These are phyloP conservation scores for Melampsora larici-populina DNA, from an alignment of 1,284 basidiomycete genomes.

Conservation along the genomic window DNA sequence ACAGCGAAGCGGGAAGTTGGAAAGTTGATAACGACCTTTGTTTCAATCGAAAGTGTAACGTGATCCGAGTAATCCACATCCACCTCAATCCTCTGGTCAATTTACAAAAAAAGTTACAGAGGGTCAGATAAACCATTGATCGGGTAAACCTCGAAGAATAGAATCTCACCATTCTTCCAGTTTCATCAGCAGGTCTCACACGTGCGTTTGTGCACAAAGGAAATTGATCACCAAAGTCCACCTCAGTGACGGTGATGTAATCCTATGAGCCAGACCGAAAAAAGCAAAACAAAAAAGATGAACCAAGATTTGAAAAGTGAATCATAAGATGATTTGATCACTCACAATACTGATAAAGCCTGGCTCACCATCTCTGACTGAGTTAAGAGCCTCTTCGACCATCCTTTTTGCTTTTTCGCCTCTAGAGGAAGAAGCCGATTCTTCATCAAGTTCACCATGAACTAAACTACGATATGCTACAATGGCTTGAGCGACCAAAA, in stretches of 20 bases:
- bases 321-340: constrained; percentile 46
- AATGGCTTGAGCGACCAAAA: constrained; percentile 59
- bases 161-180: constrained; percentile 57
- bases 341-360: constrained; percentile 54
- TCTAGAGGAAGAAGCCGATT: constrained; percentile 8
- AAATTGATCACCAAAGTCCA: constrained; percentile 59
- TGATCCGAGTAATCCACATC: constrained; percentile 61
- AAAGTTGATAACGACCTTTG: constrained; percentile 61
- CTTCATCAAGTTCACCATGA: constrained; percentile 16
- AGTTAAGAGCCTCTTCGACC: constrained; percentile 48
- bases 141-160: neutral
- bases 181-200: constrained; percentile 59
- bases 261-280: constrained; percentile 52
- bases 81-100: constrained; percentile 58
- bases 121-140: neutral
- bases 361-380: neutral
- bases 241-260: constrained; percentile 59
- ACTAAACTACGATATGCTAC: constrained; percentile 50
- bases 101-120: neutral
- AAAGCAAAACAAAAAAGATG: neutral
- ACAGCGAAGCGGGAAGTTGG: constrained; percentile 61
- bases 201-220: constrained; percentile 59
- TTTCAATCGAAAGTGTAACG: constrained; percentile 59
- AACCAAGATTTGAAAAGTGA: neutral
- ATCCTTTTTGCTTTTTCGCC: constrained; percentile 47